phyloP scores from a whole-genome alignment of 1,284 basidiomycete species.

The Irpex sp. region DNA sequence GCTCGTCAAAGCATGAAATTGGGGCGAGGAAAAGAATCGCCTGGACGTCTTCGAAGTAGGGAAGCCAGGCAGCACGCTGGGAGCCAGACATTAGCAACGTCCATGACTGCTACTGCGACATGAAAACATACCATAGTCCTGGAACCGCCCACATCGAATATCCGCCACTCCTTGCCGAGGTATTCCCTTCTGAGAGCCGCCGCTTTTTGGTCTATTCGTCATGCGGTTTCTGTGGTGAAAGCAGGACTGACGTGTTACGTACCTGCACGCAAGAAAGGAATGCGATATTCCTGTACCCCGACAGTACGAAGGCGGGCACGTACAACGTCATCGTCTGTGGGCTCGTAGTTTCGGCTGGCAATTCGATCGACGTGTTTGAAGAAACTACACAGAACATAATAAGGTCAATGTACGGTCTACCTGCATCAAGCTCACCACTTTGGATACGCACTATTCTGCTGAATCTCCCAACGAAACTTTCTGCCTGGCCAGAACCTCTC shows the following conservation, averaged over 20 bases:
- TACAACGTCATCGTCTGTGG: conserved; percentile 69
- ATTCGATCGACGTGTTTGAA: conserved; percentile 65
- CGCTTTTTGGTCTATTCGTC: not conserved
- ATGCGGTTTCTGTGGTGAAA: not conserved
- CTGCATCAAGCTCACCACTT: not conserved
- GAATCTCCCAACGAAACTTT: conserved; percentile 57
- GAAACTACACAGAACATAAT: conserved; percentile 31
- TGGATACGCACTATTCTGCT: conserved; percentile 61
- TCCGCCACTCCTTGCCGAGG: conserved; percentile 29
- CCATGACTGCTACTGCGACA: not conserved
- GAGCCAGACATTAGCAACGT: not conserved
- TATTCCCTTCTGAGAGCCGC: not conserved
- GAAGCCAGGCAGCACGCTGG: conserved; percentile 36
- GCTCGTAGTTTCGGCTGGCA: conserved; percentile 53
- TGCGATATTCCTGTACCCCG: conserved; percentile 35
- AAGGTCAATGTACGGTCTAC: not conserved
- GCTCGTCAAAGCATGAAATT: conserved; percentile 66
- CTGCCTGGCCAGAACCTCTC: conserved; percentile 47
- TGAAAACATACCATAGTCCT: conserved; percentile 26
- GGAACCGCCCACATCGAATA: conserved; percentile 38
- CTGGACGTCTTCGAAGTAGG: conserved; percentile 70
- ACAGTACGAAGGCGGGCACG: conserved; percentile 56
- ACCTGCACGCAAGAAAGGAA: conserved; percentile 5
- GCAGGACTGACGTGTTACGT: not conserved
- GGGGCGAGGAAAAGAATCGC: conserved; percentile 71